Evolutionary conservation across 768 basidiomycete genomes (phyloP), one percentile per base, ranked within the genome.

Genomic region (Pleurotus giganteus): DNA sequence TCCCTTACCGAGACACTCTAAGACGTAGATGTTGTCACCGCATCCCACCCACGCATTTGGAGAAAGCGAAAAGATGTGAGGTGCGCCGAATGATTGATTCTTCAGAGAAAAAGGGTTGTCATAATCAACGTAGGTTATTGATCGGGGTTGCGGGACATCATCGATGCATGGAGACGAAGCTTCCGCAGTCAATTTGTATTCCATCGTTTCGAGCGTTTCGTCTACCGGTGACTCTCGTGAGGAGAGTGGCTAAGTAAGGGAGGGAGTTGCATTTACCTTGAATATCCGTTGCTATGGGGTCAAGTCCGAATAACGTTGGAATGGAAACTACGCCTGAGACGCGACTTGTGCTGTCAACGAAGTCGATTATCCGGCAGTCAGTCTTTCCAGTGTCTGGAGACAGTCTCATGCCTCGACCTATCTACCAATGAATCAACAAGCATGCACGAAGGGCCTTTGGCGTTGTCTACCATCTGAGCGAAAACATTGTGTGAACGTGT

Each of bases 351-450:
- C 82, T 87, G 64, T 95, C 93, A 13, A 94, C 92, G 58, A 97
- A 89, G 66, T 98, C 95, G 58, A 98, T 89, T 55, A 98, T 84
- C 11, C 80, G 84, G 67, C 95, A 98, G 64, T 96, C 84, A 42
- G 66, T 60, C 69, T 98, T 98, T 49, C 85, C 89, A 0, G 90
- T 93, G 6, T 65, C 65, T 7, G 91, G 89, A 2, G 91, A 94
- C 27, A 89, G 78, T 56, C 95, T 78, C 83, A 98, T 89, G 23
- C 95, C 95, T 55, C 95, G 81, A 3, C 95, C 95, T 56, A 98
- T 91, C 93, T 94, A 47, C 13, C 17, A 29, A 27, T n/a, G 54
- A n/a, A 49, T 44, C 26, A 32, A 55, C 31, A 21, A 21, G n/a
- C 36, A 26, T 42, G 23, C 7, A 47, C 19, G 36, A 47, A 45